Base-by-base conservation (phyloP, 2,329 filamentous ascomycete species). In the Chaetomiaceae sp. region DNA sequence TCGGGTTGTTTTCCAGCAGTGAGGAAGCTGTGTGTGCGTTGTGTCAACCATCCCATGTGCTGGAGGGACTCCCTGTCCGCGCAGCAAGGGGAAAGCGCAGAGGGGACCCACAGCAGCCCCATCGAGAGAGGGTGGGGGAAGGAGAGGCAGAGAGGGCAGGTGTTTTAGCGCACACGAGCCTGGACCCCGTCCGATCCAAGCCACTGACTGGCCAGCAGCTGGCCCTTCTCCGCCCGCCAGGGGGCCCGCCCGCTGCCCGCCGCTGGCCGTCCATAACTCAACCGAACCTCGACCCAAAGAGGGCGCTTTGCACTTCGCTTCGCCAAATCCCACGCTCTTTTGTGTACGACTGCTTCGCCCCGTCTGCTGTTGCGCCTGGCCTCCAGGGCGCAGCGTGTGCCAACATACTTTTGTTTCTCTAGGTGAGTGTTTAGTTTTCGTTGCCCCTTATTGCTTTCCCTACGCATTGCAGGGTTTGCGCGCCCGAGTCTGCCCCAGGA, bases 351-450 rank as follows among this genome's bases (percentile, higher is more conserved):
- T 58, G 59, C 55, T 60, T 55, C 58, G 56, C 33, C 45, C 36
- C 24, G 24, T 29, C 53, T 54, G 53, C 60, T 68, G 66, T 61
- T 65, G 67, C 64, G 63, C 68, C 68, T 69, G 68, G 68, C 67
- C 60, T 66, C 69, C 68, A 69, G 69, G 68, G 63, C 64, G 63
- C 68, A 65, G 62, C 63, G 63, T 66, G 59, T 71, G 53, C 53
- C 51, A 58, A 56, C 54, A 57, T 38, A 50, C 40, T 53, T 53
- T 56, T 53, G 37, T 64, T 61, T 65, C 60, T 58, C 54, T 51
- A 65, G 60, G 64, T 66, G 54, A 64, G 62, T 38, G 32, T 47
- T 17, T 40, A 42, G 27, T 38, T 46, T 49, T 27, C 43, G 22
- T 26, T 42, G 34, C 44, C 26, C 19, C 34, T 36, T 37, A 26